These are phyloP conservation scores for Dioszegia hungarica DNA, from an alignment of 768 basidiomycete genomes.

Conservation along the genomic window DNA sequence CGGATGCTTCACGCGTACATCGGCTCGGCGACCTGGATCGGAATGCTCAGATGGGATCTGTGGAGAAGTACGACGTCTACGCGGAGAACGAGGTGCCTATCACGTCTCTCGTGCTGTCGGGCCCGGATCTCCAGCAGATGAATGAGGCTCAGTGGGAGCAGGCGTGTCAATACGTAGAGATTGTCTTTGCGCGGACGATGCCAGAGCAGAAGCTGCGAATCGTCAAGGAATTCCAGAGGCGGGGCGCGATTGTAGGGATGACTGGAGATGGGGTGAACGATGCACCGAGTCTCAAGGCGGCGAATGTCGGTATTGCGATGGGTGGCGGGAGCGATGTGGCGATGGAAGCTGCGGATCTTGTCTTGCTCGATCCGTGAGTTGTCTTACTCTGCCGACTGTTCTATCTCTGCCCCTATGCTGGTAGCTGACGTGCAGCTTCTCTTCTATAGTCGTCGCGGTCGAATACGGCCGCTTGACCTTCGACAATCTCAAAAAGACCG, in stretches of 20 bases:
- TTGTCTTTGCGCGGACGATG: slow-evolving; percentile 62
- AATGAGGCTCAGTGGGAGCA: slow-evolving; percentile 48
- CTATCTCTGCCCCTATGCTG: slow-evolving; percentile 5
- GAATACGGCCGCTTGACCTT: slow-evolving; percentile 55
- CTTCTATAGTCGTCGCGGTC: slow-evolving; percentile 47
- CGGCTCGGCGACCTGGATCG: slow-evolving; percentile 50
- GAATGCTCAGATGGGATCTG: slow-evolving; percentile 26
- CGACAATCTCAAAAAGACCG: slow-evolving; percentile 56
- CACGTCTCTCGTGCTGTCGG: slow-evolving; percentile 47
- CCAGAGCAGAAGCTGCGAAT: slow-evolving; percentile 65
- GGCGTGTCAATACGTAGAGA: slow-evolving; percentile 42
- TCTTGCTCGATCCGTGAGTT: slow-evolving; percentile 45
- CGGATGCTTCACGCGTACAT: slow-evolving; percentile 50
- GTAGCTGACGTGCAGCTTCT: slow-evolving; percentile 36
- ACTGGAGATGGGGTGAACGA: slow-evolving; percentile 61
- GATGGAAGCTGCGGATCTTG: slow-evolving; percentile 51
- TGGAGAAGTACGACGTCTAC: slow-evolving; percentile 48
- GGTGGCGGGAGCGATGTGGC: slow-evolving; percentile 50
- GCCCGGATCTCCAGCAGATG: slow-evolving; percentile 47
- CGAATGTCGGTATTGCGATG: slow-evolving; percentile 63
- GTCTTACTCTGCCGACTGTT: background rate
- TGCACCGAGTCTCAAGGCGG: slow-evolving; percentile 49
- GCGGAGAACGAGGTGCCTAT: slow-evolving; percentile 44
- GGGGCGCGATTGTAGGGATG: slow-evolving; percentile 57
- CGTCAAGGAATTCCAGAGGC: slow-evolving; percentile 58